Base-by-base conservation (phyloP, 1,284 basidiomycete genomes). In the Cryptococcus sp. region DNA sequence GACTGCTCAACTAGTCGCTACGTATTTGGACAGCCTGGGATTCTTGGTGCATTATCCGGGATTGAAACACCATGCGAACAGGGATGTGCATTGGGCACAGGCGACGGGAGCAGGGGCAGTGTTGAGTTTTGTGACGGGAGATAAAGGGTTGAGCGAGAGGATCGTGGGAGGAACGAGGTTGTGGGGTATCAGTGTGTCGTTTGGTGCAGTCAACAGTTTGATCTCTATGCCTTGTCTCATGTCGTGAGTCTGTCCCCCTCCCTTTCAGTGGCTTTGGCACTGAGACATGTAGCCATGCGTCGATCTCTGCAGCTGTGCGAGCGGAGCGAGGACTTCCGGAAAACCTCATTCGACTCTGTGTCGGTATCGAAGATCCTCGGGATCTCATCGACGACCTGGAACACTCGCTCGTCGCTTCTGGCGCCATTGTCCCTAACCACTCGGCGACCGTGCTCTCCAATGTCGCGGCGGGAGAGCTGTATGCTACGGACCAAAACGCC, bases 151-250 rank as follows among this genome's bases (percentile, higher is more conserved):
- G 50, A 93, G 88, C 65, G 92, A 97, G 74, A 81, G 85, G 52
- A 89, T 98, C 54, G 92, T 98, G 9, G 92, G 87, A 5, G 86
- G 85, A 1, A 88, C 94, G 9, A 80, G 90, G 43, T 76, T 99
- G 26, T 98, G 94, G 93, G 91, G 94, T 28, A 97, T 99, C 66
- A 91, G 86, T 56, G 95, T 98, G 61, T 92, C 88, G 63, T 98
- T 99, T 69, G 95, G 95, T 26, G 93, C 90, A 59, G 93, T 99
- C 60, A 98, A 99, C 78, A 91, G 87, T 66, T 75, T 99, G 68
- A 98, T 98, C 74, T 93, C 89, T 61, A 98, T 99, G 95, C 95
- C 95, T 38, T 98, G 95, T 73, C 84, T 93, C 60, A 98, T 99
- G 95, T 95, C 91, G 91, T 94, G 73, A 75, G 90, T 82, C n/a